These are phyloP conservation scores for Liquidambar formosana DNA, from an alignment of 164 flowering plant genomes.

Conservation along the genomic window DNA sequence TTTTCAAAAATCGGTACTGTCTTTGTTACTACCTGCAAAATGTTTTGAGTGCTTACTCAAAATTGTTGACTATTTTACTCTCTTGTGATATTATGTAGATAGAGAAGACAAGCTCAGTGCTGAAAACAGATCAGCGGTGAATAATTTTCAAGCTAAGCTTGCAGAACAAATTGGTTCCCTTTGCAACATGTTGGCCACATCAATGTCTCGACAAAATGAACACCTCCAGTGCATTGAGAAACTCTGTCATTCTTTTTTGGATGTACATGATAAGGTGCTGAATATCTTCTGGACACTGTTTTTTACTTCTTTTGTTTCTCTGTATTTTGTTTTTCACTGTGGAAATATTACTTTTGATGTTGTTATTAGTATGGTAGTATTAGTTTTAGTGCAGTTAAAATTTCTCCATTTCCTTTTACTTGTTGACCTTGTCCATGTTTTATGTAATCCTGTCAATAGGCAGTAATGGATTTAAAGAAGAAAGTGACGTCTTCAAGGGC, in stretches of 20 bases:
- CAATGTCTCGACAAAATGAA: constrained; percentile 69
- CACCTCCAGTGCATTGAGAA: constrained; percentile 69
- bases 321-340: neutral
- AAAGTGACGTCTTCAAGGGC: constrained; percentile 62
- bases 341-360: neutral
- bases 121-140: constrained; percentile 69
- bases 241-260: constrained; percentile 58
- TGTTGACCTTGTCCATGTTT: neutral
- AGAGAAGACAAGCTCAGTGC: constrained; percentile 82
- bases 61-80: neutral
- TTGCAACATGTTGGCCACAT: constrained; percentile 51
- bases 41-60: neutral
- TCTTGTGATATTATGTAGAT: constrained; percentile 32
- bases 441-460: constrained; percentile 36
- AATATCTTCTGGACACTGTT: neutral
- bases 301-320: neutral
- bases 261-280: constrained; percentile 64
- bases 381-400: neutral
- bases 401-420: neutral
- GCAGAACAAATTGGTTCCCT: constrained; percentile 62
- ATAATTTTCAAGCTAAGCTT: constrained; percentile 60
- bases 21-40: neutral
- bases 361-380: no score
- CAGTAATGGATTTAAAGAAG: constrained; percentile 56
- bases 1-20: constrained; percentile 68